Percentiles rank a stretch among this genome's conserved stretches.
Conservation (phyloP, 2,329 filamentous ascomycete genomes). For the Trichoderma sp. region DNA sequence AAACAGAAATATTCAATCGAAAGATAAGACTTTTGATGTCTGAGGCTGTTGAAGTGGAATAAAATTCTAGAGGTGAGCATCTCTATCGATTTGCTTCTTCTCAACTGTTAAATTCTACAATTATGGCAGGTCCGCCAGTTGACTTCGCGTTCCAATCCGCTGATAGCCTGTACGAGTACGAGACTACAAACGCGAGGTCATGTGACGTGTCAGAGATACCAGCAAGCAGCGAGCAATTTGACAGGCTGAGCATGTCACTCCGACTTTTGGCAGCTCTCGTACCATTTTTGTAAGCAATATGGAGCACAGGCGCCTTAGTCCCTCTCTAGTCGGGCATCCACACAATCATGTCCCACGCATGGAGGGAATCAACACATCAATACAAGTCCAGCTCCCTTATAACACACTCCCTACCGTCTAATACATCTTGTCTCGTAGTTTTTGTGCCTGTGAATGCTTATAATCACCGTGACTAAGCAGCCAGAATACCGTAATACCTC, state of each 20-base stretch:
- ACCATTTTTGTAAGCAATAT: background rate
- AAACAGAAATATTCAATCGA: background rate
- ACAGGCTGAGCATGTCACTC: background rate
- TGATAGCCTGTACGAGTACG: background rate
- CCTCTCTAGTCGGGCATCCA: background rate
- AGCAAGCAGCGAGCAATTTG: background rate
- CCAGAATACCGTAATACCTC: background rate
- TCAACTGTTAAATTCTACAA: background rate
- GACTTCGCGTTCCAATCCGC: background rate
- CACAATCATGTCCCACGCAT: background rate
- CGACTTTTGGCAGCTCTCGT: background rate
- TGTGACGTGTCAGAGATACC: background rate
- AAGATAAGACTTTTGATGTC: background rate
- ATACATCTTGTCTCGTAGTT: background rate
- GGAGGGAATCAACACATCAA: background rate
- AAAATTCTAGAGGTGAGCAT: background rate
- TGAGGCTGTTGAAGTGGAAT: background rate
- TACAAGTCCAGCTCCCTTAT: background rate
- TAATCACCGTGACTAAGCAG: background rate
- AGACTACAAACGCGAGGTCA: slow-evolving; percentile 6
- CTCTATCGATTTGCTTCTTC: background rate
- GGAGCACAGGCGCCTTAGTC: background rate
- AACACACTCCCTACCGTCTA: background rate
- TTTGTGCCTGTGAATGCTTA: background rate
- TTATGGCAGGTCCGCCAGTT: background rate